phyloP scores from a whole-genome alignment of 2,329 filamentous ascomycete species.

The Endoconidiophora laricicola region DNA sequence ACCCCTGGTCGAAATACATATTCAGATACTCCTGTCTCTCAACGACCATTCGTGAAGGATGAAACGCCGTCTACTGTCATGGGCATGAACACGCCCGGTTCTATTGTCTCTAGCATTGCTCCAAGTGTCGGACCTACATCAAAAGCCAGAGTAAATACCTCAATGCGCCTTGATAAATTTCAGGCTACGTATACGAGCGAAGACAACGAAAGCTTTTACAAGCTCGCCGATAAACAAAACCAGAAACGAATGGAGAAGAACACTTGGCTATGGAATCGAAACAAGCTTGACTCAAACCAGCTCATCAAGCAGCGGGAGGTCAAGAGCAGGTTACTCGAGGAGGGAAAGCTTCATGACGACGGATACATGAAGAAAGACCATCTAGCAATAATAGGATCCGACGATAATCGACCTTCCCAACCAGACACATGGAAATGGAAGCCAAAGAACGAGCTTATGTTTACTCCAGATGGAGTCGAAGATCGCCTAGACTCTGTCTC shows the following conservation, averaged over 20 bases:
- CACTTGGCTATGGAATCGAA: conserved; percentile 74
- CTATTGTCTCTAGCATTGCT: background rate
- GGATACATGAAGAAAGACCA: conserved; percentile 37
- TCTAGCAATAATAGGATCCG: conserved; percentile 47
- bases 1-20: conserved; percentile 26
- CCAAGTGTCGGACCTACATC: background rate
- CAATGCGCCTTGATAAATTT: conserved; percentile 48
- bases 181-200: conserved; percentile 92
- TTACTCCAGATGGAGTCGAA: conserved; percentile 50
- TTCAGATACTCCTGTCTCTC: conserved; percentile 24
- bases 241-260: conserved; percentile 69
- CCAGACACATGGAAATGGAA: conserved; percentile 59
- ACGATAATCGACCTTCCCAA: conserved; percentile 52
- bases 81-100: conserved; percentile 6
- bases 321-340: conserved; percentile 33
- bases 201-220: conserved; percentile 95
- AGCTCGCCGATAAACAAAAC: conserved; percentile 80
- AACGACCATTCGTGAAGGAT: conserved; percentile 28
- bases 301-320: conserved; percentile 52
- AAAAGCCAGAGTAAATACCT: conserved; percentile 8
- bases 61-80: conserved; percentile 37
- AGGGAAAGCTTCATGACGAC: conserved; percentile 34
- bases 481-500: conserved; percentile 43
- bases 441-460: conserved; percentile 80
- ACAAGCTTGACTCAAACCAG: conserved; percentile 71